Conservation (phyloP, 192 early-diverging fungal species). For the Podila epigama region DNA sequence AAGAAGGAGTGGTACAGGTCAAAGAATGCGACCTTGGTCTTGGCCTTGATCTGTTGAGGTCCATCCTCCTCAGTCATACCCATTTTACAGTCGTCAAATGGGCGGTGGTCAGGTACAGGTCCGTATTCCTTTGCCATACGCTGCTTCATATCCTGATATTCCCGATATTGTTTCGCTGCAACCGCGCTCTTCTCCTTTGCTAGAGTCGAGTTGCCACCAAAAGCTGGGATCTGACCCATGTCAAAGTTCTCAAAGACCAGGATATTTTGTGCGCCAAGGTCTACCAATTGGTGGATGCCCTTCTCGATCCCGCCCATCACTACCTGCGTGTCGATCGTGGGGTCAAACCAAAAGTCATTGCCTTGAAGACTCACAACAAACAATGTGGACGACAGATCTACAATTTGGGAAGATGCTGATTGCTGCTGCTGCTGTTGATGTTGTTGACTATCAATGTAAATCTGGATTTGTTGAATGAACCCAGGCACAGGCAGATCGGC, state of each 20-base stretch:
- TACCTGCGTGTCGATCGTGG: background rate
- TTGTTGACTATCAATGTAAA: background rate
- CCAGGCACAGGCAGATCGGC: conserved; percentile 38
- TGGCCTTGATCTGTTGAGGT: background rate
- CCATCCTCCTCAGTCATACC: background rate
- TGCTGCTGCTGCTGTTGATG: too few relatives aligned
- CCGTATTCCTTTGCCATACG: conserved; percentile 12
- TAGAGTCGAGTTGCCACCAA: conserved; percentile 12
- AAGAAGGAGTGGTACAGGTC: conserved; percentile 9
- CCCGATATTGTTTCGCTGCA: conserved; percentile 6
- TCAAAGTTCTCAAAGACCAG: conserved; percentile 36
- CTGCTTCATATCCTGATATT: conserved; percentile 21
- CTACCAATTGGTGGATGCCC: conserved; percentile 21
- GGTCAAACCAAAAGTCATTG: conserved; percentile 35
- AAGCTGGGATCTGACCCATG: conserved; percentile 16
- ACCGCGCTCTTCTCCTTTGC: conserved; percentile 7
- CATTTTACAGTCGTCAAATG: conserved; percentile 1
- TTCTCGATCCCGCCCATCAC: conserved; percentile 17
- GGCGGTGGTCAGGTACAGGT: background rate
- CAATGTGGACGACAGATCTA: conserved; percentile 11
- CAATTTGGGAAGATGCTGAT: too few relatives aligned
- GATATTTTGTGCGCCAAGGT: conserved; percentile 14
- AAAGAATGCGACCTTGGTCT: conserved; percentile 26
- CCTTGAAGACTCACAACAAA: conserved; percentile 36
- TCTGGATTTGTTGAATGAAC: conserved; percentile 34